Evolutionary conservation across 257 asterid genomes (phyloP), one percentile per base, ranked within the genome.

Genomic region (Dorcoceras hygrometricum): DNA sequence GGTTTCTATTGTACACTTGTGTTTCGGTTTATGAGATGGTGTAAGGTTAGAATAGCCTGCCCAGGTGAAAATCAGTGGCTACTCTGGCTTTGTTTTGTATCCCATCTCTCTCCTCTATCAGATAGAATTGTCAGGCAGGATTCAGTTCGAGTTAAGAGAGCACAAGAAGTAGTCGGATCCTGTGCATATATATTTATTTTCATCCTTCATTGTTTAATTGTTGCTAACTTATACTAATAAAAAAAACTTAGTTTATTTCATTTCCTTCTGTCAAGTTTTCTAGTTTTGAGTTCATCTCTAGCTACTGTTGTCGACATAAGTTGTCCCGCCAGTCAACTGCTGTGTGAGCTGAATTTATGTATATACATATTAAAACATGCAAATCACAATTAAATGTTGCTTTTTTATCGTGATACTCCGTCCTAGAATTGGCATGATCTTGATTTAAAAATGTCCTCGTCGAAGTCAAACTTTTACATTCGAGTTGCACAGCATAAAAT

Each of bases 21-120:
- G 26, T 36, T 66, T 46, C 36, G 29, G 46, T 14, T 53, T 32
- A 22, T 22, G 71, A 66, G n/a, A 66, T 66, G 28, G 22, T 16
- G 8, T 23, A 54, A 23, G 11, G 54, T 28, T 28, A 29, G 63
- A 55, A 55, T 19, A 57, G 66, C 66, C 51, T 36, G 59, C 57
- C 50, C 39, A n/a, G 18, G 54, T 46, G 67, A 12, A 20, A 34
- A 29, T 51, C 32, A 9, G 8, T 4, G 57, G 46, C 19, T 16
- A 16, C 4, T 36, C 57, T n/a, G 16, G 50, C 23, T 28, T 51
- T 27, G 46, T 55, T 59, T 66, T 24, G 14, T 58, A 48, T 43
- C 7, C 56, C 48, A 48, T 59, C 25, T 72, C 56, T 10, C 28
- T 63, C 28, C 63, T 62, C 11, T 61, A 32, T 36, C 14, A 50